These are phyloP conservation scores for Venturia carpophila DNA, from an alignment of 2,329 filamentous ascomycete species.

Conservation along the genomic window DNA sequence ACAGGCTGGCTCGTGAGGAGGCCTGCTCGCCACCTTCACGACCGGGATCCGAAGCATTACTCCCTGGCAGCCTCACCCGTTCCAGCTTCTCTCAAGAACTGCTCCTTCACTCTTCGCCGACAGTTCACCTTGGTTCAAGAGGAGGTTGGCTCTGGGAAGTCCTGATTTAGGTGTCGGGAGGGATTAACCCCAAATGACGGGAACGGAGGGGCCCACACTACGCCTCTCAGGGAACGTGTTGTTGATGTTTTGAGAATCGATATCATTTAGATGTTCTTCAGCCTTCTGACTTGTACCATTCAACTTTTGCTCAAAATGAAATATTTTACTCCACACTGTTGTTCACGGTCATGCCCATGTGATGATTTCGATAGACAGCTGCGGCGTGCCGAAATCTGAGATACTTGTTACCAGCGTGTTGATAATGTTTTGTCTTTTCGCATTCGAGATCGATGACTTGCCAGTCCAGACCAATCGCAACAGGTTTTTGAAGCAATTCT, in stretches of 20 bases:
- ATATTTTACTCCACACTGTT: no score
- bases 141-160: constrained; percentile 48
- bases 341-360: no score
- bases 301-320: no score
- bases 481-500: neutral
- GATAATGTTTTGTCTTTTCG: neutral
- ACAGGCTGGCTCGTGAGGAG: constrained; percentile 52
- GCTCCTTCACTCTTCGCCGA: constrained; percentile 64
- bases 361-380: no score
- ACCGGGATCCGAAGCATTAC: constrained; percentile 81
- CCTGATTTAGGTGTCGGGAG: constrained; percentile 42
- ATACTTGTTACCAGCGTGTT: neutral
- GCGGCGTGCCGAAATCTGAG: no score
- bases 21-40: constrained; percentile 59
- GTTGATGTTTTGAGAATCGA: neutral
- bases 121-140: constrained; percentile 55
- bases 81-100: constrained; percentile 68
- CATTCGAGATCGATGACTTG: neutral
- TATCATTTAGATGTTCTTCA: no score
- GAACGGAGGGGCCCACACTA: neutral
- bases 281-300: no score
- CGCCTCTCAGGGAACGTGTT: neutral
- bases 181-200: no score
- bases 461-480: neutral
- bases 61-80: constrained; percentile 78